Evolutionary conservation across 2,329 filamentous ascomycete genomes (phyloP), one percentile per base, ranked within the genome.

Genomic region (Chaetomium olivaceum): DNA sequence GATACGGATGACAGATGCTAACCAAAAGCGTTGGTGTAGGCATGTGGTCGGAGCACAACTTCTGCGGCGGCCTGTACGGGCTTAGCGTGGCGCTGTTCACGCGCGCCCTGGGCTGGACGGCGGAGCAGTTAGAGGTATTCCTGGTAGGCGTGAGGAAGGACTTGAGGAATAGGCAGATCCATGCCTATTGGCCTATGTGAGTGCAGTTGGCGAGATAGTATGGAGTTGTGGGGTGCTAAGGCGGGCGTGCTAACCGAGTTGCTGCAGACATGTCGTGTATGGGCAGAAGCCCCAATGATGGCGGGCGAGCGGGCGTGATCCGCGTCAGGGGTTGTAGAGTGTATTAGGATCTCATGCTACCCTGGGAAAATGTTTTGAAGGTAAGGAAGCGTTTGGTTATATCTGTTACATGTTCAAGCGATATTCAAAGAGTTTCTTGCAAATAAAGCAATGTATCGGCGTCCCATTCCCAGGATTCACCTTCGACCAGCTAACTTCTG

Each of bases 1-100:
- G 14, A 19, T 4, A 19, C 12, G 36, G 36, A 39, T 48, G 60
- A 9, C 19, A 19, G 48, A 2, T 29, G 27, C 31, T 31, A 7
- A 31, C 31, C 5, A 9, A 4, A 31, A 9, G 33, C 4, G 31
- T 8, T 33, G 31, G 31, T 11, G 50, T 62, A 55, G 69, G 74
- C 9, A 63, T 67, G 25, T 75, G 73, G 74, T 69, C 73, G 27
- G 70, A 74, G 71, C 70, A 69, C 7, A 76, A 75, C 61, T 72
- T 74, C n/a, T 64, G 68, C 50, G 69, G 70, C 9, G 74, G 72
- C n/a, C 39, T 75, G 43, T 68, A 72, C 27, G 74, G 71, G 19
- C 70, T 74, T 14, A 74, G 70, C 12, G 70, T 72, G 67, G 70
- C 71, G 5, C 65, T 73, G 8, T 61, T 75, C 23, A 73, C 70